Conservation (phyloP, 2,329 filamentous ascomycete genomes). For the Tolypocladium tundrense region DNA sequence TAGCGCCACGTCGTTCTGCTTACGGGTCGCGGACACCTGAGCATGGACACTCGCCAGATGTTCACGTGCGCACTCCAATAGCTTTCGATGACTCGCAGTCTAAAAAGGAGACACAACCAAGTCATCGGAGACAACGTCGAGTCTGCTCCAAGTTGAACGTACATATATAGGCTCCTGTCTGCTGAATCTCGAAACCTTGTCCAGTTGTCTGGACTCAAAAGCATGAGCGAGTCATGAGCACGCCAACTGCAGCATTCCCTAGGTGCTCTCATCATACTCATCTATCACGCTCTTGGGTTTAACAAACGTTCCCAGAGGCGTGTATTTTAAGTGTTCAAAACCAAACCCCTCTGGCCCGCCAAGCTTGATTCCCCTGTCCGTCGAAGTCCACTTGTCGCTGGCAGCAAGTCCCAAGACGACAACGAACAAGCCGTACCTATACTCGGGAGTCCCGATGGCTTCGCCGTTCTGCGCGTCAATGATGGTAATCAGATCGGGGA, state of each 20-base stretch:
- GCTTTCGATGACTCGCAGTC: no score
- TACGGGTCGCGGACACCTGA: neutral
- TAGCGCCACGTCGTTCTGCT: neutral
- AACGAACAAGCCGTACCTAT: constrained; percentile 41
- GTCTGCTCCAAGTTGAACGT: no score
- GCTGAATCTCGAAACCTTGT: neutral
- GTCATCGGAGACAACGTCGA: no score
- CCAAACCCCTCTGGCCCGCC: constrained; percentile 40
- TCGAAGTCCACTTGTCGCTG: constrained; percentile 33
- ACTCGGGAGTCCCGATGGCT: constrained; percentile 46
- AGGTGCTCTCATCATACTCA: constrained; percentile 24
- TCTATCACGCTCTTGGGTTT: constrained; percentile 44
- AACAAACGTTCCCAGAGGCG: constrained; percentile 35
- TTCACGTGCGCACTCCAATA: neutral
- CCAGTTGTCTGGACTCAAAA: neutral
- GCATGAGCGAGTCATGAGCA: neutral
- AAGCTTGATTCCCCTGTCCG: constrained; percentile 34
- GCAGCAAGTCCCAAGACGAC: constrained; percentile 36
- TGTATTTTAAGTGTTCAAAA: constrained; percentile 35
- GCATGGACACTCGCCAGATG: neutral
- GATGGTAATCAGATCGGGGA: constrained; percentile 46
- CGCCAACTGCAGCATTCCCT: neutral
- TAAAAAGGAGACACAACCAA: no score
- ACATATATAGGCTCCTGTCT: neutral
- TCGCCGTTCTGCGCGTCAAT: constrained; percentile 47